These are phyloP conservation scores for Malus hybrid DNA, from an alignment of 331 rosid species.

Conservation along the genomic window DNA sequence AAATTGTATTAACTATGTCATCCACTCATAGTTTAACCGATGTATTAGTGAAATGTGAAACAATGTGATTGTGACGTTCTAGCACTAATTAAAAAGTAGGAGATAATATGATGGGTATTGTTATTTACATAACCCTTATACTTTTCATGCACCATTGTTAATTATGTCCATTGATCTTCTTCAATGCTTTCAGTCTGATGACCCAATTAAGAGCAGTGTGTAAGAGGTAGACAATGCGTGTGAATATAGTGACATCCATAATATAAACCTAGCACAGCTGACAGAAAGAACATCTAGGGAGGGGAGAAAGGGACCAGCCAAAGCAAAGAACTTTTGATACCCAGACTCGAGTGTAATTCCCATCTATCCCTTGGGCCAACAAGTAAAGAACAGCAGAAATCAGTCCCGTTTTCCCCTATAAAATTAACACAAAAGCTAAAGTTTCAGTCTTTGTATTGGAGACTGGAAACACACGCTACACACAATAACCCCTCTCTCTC, in stretches of 20 bases:
- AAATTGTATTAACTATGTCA: too few relatives aligned
- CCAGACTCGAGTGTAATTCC: conserved; percentile 60
- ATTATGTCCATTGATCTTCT: too few relatives aligned
- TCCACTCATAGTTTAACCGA: too few relatives aligned
- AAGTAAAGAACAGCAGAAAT: conserved; percentile 55
- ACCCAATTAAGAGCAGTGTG: accelerated
- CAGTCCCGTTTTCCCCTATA: conserved; percentile 50
- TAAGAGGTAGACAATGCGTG: accelerated
- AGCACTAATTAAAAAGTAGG: too few relatives aligned
- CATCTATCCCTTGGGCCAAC: conserved; percentile 37
- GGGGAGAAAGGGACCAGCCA: conserved; percentile 33
- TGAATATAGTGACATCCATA: too few relatives aligned
- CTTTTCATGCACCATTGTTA: too few relatives aligned
- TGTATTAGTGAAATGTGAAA: too few relatives aligned
- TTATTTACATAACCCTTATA: too few relatives aligned
- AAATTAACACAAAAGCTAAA: conserved; percentile 70
- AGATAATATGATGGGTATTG: too few relatives aligned
- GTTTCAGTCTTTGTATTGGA: conserved; percentile 90
- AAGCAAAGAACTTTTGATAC: conserved; percentile 46
- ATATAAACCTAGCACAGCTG: conserved; percentile 15
- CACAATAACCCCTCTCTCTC: conserved; percentile 21
- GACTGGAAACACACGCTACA: conserved; percentile 63
- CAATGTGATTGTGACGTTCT: too few relatives aligned
- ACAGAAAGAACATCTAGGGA: conserved; percentile 44
- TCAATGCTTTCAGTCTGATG: accelerated